Base-by-base conservation (phyloP, 148 eudicot species). In the Limonium bicolor region DNA sequence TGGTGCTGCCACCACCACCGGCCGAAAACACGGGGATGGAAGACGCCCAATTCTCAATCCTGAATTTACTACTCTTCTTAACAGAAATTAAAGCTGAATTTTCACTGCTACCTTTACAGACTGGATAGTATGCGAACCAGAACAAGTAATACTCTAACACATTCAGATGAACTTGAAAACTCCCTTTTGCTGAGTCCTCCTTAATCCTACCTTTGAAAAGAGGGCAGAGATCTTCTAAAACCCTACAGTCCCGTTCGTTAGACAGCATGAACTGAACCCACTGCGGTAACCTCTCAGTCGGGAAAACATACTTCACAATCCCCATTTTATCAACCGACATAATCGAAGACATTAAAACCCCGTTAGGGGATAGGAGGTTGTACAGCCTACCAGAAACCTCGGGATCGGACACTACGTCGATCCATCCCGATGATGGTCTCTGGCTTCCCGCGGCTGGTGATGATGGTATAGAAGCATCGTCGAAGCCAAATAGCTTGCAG, bases 61-160 rank as follows among this genome's bases (percentile, higher is more conserved):
- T 62, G 41, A 61, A 77, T 41, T 64, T 77, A 14, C 60, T 59
- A 55, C 67, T 80, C 30, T 56, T 65, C 25, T 56, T 60, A 43
- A 58, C 66, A 16, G 41, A 59, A 51, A 68, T 61, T 12, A 39
- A 14, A 20, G 51, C 69, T 10, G 46, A 50, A 48, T 47, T 68
- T 52, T 70, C 92, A 58, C 51, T 45, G 40, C 69, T 80, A 1
- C 94, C 77, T 48, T 58, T 72, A 62, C 74, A 88, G n/a, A 88
- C 81, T 41, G 96, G 96, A 58, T 72, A 83, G 70, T 88, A 88
- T 18, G 81, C 86, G 62, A 88, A 83, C 96, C 96, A 88, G 35
- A 88, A 88, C 46, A 83, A 28, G 43, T 67, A 83, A 51, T 88
- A 88, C 66, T 88, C 96, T 43, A 88, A 83, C 45, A 88, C 81